A percentile compares a stretch with the other conserved stretches of the same genome.
Conservation (phyloP, 805 yeast genomes). For the Schwanniomyces pseudopolymorphus region DNA sequence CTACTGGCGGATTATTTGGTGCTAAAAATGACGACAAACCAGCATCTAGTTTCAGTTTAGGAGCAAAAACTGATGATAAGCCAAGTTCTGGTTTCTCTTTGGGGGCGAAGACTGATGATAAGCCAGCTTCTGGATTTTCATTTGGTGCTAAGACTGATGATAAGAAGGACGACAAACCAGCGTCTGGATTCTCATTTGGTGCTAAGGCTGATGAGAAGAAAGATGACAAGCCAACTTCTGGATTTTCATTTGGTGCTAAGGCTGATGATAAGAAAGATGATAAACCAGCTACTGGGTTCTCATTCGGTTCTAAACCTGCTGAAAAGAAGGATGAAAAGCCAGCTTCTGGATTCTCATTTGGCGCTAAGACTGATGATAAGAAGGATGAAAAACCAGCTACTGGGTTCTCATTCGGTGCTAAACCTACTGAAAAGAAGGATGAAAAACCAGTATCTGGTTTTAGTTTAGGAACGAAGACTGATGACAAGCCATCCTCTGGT, state of each 20-base stretch:
- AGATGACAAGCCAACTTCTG: slow-evolving; percentile 7
- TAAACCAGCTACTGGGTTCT: slow-evolving; percentile 8
- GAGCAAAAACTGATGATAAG: slow-evolving; percentile 4
- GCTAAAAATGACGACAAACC: slow-evolving; percentile 9
- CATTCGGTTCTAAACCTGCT: slow-evolving; percentile 1
- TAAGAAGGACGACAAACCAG: slow-evolving; percentile 7
- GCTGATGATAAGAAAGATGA: slow-evolving; percentile 10
- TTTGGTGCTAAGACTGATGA: slow-evolving; percentile 13
- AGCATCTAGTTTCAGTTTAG: not conserved
- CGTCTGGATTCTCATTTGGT: slow-evolving; percentile 7
- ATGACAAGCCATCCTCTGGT: slow-evolving; percentile 18
- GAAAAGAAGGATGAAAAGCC: slow-evolving; percentile 15
- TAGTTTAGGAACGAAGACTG: too few species aligned
- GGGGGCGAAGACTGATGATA: slow-evolving; percentile 13
- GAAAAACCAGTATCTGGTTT: slow-evolving; percentile 18
- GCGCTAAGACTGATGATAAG: slow-evolving; percentile 17
- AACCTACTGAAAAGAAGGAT: slow-evolving; percentile 16
- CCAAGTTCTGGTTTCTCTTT: slow-evolving; percentile 13
- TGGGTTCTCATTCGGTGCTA: slow-evolving; percentile 26
- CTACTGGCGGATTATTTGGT: slow-evolving; percentile 5
- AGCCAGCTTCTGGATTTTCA: slow-evolving; percentile 15
- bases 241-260: slow-evolving; percentile 1
- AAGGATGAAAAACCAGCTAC: slow-evolving; percentile 17
- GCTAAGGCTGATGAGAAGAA: slow-evolving; percentile 13
- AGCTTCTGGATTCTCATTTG: slow-evolving; percentile 19